Evolutionary conservation across 1,284 basidiomycete species (phyloP).

Genomic region (Cutaneotrichosporon curvatum): DNA sequence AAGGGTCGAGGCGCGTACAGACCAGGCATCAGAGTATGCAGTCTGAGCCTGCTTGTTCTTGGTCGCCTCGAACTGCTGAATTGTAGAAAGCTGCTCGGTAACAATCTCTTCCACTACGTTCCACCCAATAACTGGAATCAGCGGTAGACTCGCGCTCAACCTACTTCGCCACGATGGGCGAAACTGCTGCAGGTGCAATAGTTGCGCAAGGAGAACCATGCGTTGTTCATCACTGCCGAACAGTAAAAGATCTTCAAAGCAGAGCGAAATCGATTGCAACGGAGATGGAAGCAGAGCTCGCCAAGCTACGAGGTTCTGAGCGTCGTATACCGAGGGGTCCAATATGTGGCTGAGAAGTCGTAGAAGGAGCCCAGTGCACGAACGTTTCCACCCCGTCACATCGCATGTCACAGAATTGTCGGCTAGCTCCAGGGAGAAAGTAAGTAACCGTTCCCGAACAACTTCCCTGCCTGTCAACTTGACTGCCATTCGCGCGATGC

Average conservation of each 20-base stretch:
- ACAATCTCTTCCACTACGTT: slow-evolving; percentile 27
- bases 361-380: slow-evolving; percentile 24
- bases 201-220: slow-evolving; percentile 19
- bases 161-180: slow-evolving; percentile 33
- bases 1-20: slow-evolving; percentile 24
- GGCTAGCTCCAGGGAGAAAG: slow-evolving; percentile 29
- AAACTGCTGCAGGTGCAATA: slow-evolving; percentile 17
- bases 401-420: slow-evolving; percentile 24
- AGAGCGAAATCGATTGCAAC: slow-evolving; percentile 25
- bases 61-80: slow-evolving; percentile 16
- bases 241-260: slow-evolving; percentile 33
- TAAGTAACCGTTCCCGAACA: slow-evolving; percentile 29
- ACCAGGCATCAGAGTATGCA: slow-evolving; percentile 26
- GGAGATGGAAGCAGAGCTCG: slow-evolving; percentile 25
- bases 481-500: neutral
- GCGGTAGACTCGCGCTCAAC: slow-evolving; percentile 1
- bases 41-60: slow-evolving; percentile 16
- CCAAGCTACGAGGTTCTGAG: slow-evolving; percentile 28
- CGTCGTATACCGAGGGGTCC: slow-evolving; percentile 18
- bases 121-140: slow-evolving; percentile 34
- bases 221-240: slow-evolving; percentile 35
- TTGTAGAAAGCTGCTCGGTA: slow-evolving; percentile 23
- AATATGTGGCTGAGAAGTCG: slow-evolving; percentile 26
- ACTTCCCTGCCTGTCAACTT: neutral
- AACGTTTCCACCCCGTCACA: slow-evolving; percentile 19